These are phyloP conservation scores for Macrophomina tecta DNA, from an alignment of 2,329 filamentous ascomycete species.

Conservation along the genomic window DNA sequence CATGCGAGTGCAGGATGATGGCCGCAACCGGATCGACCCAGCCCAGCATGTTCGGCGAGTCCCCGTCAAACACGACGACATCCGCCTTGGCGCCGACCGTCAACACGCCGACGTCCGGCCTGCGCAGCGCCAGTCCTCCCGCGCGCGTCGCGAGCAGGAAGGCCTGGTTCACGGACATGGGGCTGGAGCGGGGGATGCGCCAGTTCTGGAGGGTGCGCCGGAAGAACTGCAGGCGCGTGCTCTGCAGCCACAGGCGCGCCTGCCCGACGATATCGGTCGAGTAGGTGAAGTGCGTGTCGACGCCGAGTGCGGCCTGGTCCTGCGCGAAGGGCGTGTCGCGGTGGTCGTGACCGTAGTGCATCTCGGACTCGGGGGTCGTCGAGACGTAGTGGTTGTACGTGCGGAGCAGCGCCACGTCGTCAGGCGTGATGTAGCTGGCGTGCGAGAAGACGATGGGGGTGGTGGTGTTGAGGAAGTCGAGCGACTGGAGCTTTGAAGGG, in stretches of 20 bases:
- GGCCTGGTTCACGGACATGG: constrained; percentile 61
- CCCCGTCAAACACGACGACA: constrained; percentile 59
- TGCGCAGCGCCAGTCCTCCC: constrained; percentile 59
- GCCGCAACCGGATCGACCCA: constrained; percentile 64
- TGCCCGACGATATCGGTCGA: constrained; percentile 54
- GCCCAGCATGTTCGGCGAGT: constrained; percentile 57
- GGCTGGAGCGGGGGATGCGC: constrained; percentile 54
- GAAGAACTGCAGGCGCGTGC: constrained; percentile 49
- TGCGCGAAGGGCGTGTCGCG: constrained; percentile 50
- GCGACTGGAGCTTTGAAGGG: constrained; percentile 46
- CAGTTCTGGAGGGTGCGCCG: constrained; percentile 47
- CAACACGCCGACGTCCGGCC: constrained; percentile 59
- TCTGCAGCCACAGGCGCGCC: constrained; percentile 62
- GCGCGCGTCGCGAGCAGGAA: constrained; percentile 62
- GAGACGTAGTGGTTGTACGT: constrained; percentile 60
- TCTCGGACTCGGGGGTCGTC: constrained; percentile 65
- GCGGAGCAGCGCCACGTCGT: constrained; percentile 52
- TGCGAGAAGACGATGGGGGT: constrained; percentile 62
- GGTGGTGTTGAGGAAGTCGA: constrained; percentile 50
- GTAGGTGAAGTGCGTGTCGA: constrained; percentile 63
- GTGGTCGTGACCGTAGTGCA: constrained; percentile 64
- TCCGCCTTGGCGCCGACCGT: constrained; percentile 60
- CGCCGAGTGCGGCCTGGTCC: constrained; percentile 60
- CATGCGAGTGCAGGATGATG: constrained; percentile 60
- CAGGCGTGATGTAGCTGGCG: constrained; percentile 52